Evolutionary conservation across 345 rosid species (phyloP).

Genomic region (Barbarea vulgaris): DNA sequence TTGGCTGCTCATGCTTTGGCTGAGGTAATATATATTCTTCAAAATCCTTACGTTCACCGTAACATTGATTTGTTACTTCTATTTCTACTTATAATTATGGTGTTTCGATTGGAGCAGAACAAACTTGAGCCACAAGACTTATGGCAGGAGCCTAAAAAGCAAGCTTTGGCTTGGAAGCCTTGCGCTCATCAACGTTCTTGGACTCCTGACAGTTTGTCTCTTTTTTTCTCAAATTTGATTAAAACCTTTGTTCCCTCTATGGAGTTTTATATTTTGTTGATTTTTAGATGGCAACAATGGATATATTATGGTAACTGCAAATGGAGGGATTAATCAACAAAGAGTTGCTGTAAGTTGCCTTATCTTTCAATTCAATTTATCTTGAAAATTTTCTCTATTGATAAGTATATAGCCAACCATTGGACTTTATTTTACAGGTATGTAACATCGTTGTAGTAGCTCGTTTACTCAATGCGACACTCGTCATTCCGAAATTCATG

Average conservation of each 20-base stretch:
- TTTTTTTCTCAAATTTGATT: not conserved
- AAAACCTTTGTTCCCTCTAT: constrained; percentile 13
- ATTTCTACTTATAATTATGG: not conserved
- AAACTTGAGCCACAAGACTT: constrained; percentile 89
- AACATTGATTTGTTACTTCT: not conserved
- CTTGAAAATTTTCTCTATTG: too few species aligned
- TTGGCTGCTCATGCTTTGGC: constrained; percentile 86
- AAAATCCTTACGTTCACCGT: not conserved
- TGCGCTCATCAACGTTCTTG: constrained; percentile 77
- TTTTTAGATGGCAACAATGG: constrained; percentile 73
- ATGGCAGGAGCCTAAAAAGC: constrained; percentile 75
- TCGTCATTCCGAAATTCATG: constrained; percentile 87
- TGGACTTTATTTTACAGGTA: constrained; percentile 47
- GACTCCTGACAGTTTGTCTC: constrained; percentile 59
- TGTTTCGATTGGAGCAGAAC: constrained; percentile 54
- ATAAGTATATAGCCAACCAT: too few species aligned
- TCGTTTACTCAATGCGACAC: constrained; percentile 80
- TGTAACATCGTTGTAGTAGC: constrained; percentile 93
- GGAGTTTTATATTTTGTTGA: not conserved
- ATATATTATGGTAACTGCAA: constrained; percentile 89
- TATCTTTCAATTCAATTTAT: not conserved
- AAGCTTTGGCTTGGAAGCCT: constrained; percentile 87
- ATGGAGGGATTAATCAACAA: constrained; percentile 98
- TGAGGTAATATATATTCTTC: constrained; percentile 53
- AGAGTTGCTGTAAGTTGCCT: constrained; percentile 77